Conservation (phyloP, 148 eudicot species). For the Pharnaceum exiguum region DNA sequence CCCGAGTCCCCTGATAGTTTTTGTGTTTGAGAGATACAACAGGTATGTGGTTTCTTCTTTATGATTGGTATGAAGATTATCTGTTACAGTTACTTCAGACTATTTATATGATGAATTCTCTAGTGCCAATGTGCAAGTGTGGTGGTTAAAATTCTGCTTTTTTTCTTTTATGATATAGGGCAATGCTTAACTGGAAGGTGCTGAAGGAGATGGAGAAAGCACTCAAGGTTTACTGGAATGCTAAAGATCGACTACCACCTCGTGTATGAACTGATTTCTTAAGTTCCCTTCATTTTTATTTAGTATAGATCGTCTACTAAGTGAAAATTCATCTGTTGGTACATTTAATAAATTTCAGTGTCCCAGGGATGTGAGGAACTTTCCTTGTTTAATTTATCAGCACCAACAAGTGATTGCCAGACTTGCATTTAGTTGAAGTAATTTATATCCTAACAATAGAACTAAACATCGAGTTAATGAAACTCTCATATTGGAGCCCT, state of each 20-base stretch:
- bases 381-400: no score
- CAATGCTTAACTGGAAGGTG: slow-evolving; percentile 82
- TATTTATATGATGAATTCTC: not conserved
- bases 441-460: no score
- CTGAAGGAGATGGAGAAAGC: slow-evolving; percentile 95
- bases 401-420: no score
- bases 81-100: no score
- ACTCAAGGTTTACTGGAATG: slow-evolving; percentile 73
- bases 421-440: no score
- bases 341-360: no score
- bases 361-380: no score
- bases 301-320: no score
- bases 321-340: no score
- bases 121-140: not conserved
- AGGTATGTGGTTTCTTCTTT: slow-evolving; percentile 31
- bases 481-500: no score
- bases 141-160: not conserved
- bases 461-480: no score
- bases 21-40: slow-evolving; percentile 95
- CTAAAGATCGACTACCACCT: slow-evolving; percentile 90
- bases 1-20: slow-evolving; percentile 89
- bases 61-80: no score
- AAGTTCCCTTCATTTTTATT: not conserved
- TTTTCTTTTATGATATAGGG: slow-evolving; percentile 27
- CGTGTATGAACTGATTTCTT: slow-evolving; percentile 50